Evolutionary conservation across 1,284 basidiomycete species (phyloP).

Genomic region (Inonotus hispidus): DNA sequence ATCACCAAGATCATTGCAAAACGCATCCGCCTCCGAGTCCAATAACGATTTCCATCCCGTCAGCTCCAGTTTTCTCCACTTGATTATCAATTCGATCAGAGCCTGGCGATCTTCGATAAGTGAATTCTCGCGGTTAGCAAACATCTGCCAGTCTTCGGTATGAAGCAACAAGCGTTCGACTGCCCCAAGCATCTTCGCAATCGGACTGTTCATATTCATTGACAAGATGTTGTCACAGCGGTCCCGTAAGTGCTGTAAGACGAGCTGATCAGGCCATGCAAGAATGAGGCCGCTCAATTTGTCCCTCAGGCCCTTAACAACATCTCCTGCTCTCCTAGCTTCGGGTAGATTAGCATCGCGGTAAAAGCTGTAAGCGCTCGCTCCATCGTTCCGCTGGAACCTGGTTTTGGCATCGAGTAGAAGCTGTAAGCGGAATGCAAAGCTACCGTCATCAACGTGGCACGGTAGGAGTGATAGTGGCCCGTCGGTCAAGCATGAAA

Average conservation of each 20-base stretch:
- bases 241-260: slow-evolving; percentile 78
- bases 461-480: neutral
- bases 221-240: slow-evolving; percentile 70
- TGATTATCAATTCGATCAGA: slow-evolving; percentile 74
- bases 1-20: slow-evolving; percentile 58
- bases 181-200: slow-evolving; percentile 81
- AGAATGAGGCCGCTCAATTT: slow-evolving; percentile 57
- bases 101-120: slow-evolving; percentile 64
- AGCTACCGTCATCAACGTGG: slow-evolving; percentile 27
- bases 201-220: slow-evolving; percentile 64
- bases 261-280: slow-evolving; percentile 98
- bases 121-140: slow-evolving; percentile 83
- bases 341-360: slow-evolving; percentile 67
- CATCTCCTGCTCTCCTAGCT: slow-evolving; percentile 50
- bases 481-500: neutral
- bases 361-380: slow-evolving; percentile 70
- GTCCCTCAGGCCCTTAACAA: slow-evolving; percentile 47
- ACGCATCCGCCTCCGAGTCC: slow-evolving; percentile 61
- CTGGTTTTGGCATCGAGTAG: neutral
- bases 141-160: slow-evolving; percentile 96
- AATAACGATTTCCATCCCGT: slow-evolving; percentile 84
- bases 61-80: slow-evolving; percentile 89
- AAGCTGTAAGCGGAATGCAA: slow-evolving; percentile 41
- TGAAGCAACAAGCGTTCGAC: slow-evolving; percentile 86
- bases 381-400: neutral